These are phyloP conservation scores for Nicotiana otophora DNA, from an alignment of 257 asterid species.

Conservation along the genomic window DNA sequence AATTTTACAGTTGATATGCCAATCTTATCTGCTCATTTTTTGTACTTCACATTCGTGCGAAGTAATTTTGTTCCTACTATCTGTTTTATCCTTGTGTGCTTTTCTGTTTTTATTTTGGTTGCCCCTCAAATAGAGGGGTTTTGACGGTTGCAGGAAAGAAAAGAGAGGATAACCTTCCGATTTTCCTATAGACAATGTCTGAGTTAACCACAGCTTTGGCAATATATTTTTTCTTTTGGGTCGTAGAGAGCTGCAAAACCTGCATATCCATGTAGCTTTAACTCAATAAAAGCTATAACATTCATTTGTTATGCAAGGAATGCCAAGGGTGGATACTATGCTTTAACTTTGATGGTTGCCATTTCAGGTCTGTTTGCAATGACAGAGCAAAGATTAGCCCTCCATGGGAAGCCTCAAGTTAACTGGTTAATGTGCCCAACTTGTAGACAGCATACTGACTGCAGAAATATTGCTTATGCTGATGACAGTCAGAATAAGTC, in stretches of 20 bases:
- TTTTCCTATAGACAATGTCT: neutral
- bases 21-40: conserved; percentile 1
- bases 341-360: neutral
- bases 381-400: conserved; percentile 56
- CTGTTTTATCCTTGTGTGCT: neutral
- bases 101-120: neutral
- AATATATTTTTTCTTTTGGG: neutral
- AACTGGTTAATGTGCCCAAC: conserved; percentile 86
- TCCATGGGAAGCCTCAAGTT: conserved; percentile 41
- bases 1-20: neutral
- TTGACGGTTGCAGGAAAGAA: neutral
- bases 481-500: conserved; percentile 51
- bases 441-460: conserved; percentile 76
- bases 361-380: conserved; percentile 76
- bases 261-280: neutral
- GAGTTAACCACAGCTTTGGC: neutral
- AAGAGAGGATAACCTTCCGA: neutral
- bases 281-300: neutral
- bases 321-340: neutral
- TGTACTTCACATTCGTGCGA: neutral
- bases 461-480: conserved; percentile 81
- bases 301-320: neutral
- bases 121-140: neutral
- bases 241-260: neutral
- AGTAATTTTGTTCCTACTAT: neutral